A percentile compares a stretch with the other conserved stretches of the same genome.
Evolutionary conservation across 176 grass and related monocot genomes (phyloP).

Genomic region (Juncus effusus): DNA sequence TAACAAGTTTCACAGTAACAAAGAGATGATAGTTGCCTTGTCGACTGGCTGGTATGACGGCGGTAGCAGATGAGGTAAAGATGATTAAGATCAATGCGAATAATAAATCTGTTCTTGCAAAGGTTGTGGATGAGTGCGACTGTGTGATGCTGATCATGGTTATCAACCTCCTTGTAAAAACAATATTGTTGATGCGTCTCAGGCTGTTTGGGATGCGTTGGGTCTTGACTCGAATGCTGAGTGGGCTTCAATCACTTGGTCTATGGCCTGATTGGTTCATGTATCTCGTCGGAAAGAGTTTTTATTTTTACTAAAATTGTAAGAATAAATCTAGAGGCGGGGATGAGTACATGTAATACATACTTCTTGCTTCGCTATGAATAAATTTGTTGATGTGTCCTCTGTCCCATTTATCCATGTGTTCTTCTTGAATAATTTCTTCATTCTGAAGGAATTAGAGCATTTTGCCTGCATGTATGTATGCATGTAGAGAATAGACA

Average conservation of each 20-base stretch:
- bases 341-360: too few species aligned
- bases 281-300: too few species aligned
- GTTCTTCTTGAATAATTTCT: too few species aligned
- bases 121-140: slow-evolving; percentile 42
- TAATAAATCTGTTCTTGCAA: slow-evolving; percentile 27
- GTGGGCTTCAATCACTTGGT: slow-evolving; percentile 34
- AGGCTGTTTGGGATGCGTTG: slow-evolving; percentile 39
- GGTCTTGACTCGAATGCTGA: slow-evolving; percentile 37
- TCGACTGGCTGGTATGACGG: slow-evolving; percentile 18
- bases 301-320: too few species aligned
- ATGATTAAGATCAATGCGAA: slow-evolving; percentile 23
- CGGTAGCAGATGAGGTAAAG: slow-evolving; percentile 33
- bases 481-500: too few species aligned
- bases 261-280: not conserved
- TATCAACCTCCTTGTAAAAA: slow-evolving; percentile 12
- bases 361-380: too few species aligned
- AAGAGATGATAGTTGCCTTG: slow-evolving; percentile 36
- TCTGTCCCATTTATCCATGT: too few species aligned
- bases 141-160: slow-evolving; percentile 18
- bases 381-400: too few species aligned
- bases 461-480: too few species aligned
- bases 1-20: slow-evolving; percentile 30
- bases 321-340: too few species aligned
- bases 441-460: too few species aligned
- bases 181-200: slow-evolving; percentile 38